A percentile compares a stretch with the other conserved stretches of the same genome.
These are phyloP conservation scores for Tylopilus sp. DNA, from an alignment of 1,284 basidiomycete genomes.

Conservation along the genomic window DNA sequence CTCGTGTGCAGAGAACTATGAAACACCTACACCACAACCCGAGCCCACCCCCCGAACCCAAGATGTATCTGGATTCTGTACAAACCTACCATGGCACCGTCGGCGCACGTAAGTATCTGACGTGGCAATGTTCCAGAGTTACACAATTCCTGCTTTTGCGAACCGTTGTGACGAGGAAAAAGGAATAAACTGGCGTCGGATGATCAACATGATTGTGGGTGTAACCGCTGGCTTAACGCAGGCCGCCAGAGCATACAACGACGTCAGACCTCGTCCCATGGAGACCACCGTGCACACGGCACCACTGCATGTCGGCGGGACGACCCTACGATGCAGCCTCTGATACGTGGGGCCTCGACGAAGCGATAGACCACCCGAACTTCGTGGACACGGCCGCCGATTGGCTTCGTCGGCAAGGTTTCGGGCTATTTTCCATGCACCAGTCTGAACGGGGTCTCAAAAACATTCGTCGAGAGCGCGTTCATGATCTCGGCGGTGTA, in stretches of 20 bases:
- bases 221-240: slow-evolving; percentile 7
- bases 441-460: slow-evolving; percentile 23
- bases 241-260: slow-evolving; percentile 26
- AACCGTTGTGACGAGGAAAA: not conserved
- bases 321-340: slow-evolving; percentile 13
- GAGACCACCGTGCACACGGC: slow-evolving; percentile 18
- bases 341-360: slow-evolving; percentile 31
- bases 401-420: slow-evolving; percentile 28
- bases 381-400: slow-evolving; percentile 21
- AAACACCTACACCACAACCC: not conserved
- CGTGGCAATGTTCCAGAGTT: not conserved
- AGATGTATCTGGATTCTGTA: not conserved
- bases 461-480: slow-evolving; percentile 16
- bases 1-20: slow-evolving; percentile 14
- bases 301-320: slow-evolving; percentile 6
- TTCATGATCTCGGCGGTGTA: slow-evolving; percentile 22
- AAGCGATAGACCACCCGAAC: slow-evolving; percentile 24
- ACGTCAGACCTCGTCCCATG: slow-evolving; percentile 24
- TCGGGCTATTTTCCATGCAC: slow-evolving; percentile 16
- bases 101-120: slow-evolving; percentile 9
- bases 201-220: slow-evolving; percentile 29
- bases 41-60: slow-evolving; percentile 5
- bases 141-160: not conserved
- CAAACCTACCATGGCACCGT: not conserved
- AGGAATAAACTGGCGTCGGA: slow-evolving; percentile 24